Conservation (phyloP, 2,329 filamentous ascomycete species). For the Phoma sp. region DNA sequence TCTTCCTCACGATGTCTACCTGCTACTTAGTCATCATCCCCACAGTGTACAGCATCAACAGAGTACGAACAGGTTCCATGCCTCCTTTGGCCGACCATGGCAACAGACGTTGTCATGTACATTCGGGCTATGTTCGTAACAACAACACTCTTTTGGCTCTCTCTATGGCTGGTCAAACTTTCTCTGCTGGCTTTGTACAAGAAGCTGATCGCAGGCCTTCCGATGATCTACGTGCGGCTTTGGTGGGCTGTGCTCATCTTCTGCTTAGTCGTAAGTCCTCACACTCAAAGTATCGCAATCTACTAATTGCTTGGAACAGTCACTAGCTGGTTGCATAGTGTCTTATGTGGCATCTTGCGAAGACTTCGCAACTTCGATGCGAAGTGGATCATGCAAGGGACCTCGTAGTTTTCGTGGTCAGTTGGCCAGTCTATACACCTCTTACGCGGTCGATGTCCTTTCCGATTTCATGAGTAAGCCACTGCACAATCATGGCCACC, state of each 20-base stretch:
- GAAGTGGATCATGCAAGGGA: slow-evolving; percentile 28
- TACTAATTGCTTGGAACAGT: background rate
- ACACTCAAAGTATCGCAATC: background rate
- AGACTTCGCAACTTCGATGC: slow-evolving; percentile 42
- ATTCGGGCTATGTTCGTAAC: background rate
- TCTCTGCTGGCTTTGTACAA: background rate
- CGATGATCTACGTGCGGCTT: background rate
- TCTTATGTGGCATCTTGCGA: slow-evolving; percentile 47
- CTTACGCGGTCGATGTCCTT: slow-evolving; percentile 45
- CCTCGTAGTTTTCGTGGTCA: slow-evolving; percentile 39
- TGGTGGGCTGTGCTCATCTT: background rate
- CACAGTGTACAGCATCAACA: slow-evolving; percentile 40
- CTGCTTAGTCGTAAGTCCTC: background rate
- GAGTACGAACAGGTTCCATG: slow-evolving; percentile 27
- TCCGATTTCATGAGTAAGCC: slow-evolving; percentile 46
- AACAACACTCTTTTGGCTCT: background rate
- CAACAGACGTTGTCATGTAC: slow-evolving; percentile 39
- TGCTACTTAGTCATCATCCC: slow-evolving; percentile 48
- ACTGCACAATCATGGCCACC: background rate
- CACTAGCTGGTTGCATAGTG: slow-evolving; percentile 17
- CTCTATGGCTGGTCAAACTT: background rate
- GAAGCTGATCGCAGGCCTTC: background rate
- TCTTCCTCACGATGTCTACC: slow-evolving; percentile 33
- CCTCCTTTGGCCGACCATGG: slow-evolving; percentile 36
- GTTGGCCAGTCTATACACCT: slow-evolving; percentile 45